A percentile compares a stretch with the other conserved stretches of the same genome.
Evolutionary conservation across 1,284 basidiomycete genomes (phyloP).

Genomic region (Puccinia sorghi): DNA sequence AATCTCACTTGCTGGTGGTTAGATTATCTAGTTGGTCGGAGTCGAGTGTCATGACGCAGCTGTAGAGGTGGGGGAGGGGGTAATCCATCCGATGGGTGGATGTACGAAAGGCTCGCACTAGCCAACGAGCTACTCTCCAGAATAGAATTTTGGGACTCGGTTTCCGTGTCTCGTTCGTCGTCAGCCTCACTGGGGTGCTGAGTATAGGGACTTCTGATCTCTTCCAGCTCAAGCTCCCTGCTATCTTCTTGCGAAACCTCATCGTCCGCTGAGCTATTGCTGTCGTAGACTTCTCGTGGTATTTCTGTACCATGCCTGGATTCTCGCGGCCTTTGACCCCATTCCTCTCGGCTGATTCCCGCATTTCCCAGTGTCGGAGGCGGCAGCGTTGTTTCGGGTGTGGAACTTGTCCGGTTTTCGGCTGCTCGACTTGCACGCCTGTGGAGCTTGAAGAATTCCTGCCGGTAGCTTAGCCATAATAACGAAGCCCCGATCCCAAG

Average conservation of each 20-base stretch:
- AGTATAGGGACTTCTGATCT: conserved; percentile 16
- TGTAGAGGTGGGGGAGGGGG: conserved; percentile 31
- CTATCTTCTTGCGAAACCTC: not conserved
- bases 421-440: conserved; percentile 12
- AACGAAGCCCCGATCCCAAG: conserved; percentile 17
- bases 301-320: conserved; percentile 26
- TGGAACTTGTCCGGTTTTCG: conserved; percentile 12
- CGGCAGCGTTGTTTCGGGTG: conserved; percentile 6
- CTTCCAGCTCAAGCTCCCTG: conserved; percentile 11
- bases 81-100: conserved; percentile 25
- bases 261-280: not conserved
- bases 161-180: conserved; percentile 19
- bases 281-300: not conserved
- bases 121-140: not conserved
- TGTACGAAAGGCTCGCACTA: conserved; percentile 23
- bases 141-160: conserved; percentile 15
- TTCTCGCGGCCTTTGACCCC: conserved; percentile 1
- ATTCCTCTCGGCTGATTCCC: conserved; percentile 8
- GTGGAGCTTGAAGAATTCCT: conserved; percentile 39
- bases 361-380: conserved; percentile 4
- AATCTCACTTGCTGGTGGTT: too few species aligned
- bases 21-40: not conserved
- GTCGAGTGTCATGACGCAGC: conserved; percentile 1
- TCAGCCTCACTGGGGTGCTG: conserved; percentile 26
- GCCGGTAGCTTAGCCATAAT: conserved; percentile 31